Evolutionary conservation across 176 grass and related monocot species (phyloP).

Genomic region (Musa acuminata): DNA sequence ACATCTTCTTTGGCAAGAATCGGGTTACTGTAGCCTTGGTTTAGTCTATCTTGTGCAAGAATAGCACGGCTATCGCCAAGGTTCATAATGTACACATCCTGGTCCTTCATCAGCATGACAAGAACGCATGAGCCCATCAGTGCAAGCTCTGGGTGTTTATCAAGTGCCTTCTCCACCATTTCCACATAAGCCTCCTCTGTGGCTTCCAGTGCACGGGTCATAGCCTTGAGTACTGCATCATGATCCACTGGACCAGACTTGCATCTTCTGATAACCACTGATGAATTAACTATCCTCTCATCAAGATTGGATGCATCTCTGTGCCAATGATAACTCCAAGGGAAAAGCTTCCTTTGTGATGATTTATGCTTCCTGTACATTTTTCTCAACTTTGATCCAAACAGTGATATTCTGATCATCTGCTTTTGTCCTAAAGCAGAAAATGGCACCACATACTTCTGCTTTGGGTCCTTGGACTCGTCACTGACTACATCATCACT

Average conservation of each 20-base stretch:
- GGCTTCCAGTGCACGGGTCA: slow-evolving; percentile 38
- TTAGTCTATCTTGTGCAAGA: slow-evolving; percentile 43
- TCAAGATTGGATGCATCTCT: slow-evolving; percentile 60
- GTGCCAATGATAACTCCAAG: slow-evolving; percentile 87
- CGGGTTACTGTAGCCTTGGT: slow-evolving; percentile 34
- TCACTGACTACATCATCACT: slow-evolving; percentile 29
- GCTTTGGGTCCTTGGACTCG: slow-evolving; percentile 31
- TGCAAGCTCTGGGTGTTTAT: slow-evolving; percentile 65
- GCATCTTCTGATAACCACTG: slow-evolving; percentile 23
- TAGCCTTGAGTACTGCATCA: slow-evolving; percentile 42
- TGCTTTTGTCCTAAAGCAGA: slow-evolving; percentile 40
- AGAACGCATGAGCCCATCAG: slow-evolving; percentile 84
- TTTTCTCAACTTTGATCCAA: slow-evolving; percentile 58
- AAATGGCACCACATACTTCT: slow-evolving; percentile 30
- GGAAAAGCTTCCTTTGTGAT: slow-evolving; percentile 67
- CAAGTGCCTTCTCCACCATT: slow-evolving; percentile 69
- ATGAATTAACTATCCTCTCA: slow-evolving; percentile 33
- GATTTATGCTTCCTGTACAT: slow-evolving; percentile 79
- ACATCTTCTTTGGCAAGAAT: slow-evolving; percentile 47
- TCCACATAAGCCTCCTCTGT: slow-evolving; percentile 61
- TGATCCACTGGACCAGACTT: slow-evolving; percentile 54
- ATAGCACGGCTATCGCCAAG: slow-evolving; percentile 83
- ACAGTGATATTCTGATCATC: slow-evolving; percentile 32
- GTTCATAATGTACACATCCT: slow-evolving; percentile 95
- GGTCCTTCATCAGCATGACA: slow-evolving; percentile 65